Percentiles rank a stretch among this genome's conserved stretches.
Evolutionary conservation across 352 stramenopile species (phyloP).

Genomic region (Lagenidium giganteum): DNA sequence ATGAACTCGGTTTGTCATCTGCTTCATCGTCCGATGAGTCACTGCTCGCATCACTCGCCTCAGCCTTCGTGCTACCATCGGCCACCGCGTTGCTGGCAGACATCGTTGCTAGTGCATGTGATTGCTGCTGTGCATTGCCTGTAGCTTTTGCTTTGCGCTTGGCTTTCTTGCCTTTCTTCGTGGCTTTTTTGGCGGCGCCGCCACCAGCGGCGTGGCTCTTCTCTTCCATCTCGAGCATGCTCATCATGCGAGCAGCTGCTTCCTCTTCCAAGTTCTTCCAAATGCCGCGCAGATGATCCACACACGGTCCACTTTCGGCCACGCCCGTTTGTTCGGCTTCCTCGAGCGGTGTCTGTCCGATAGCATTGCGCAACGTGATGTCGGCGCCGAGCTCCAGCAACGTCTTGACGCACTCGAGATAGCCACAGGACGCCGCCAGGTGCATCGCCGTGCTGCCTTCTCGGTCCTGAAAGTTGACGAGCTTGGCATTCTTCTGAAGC

Average conservation of each 20-base stretch:
- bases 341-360: conserved; percentile 76
- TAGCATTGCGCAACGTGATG: conserved; percentile 72
- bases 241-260: conserved; percentile 68
- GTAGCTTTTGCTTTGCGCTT: conserved; percentile 52
- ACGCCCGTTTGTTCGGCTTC: conserved; percentile 68
- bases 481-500: conserved; percentile 46
- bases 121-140: conserved; percentile 27
- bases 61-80: conserved; percentile 1
- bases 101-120: conserved; percentile 13
- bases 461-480: conserved; percentile 79
- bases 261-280: conserved; percentile 78
- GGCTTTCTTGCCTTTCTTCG: conserved; percentile 73
- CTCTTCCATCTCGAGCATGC: conserved; percentile 83
- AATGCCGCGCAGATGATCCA: conserved; percentile 49
- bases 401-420: conserved; percentile 68
- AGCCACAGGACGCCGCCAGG: conserved; percentile 64
- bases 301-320: conserved; percentile 45
- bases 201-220: conserved; percentile 6
- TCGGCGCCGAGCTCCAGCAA: conserved; percentile 55
- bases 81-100: neutral
- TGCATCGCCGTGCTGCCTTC: conserved; percentile 84
- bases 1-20: neutral
- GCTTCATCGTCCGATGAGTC: conserved; percentile 16
- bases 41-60: conserved; percentile 10
- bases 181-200: conserved; percentile 33